These are phyloP conservation scores for Pseudozyma pruni DNA, from an alignment of 1,284 basidiomycete genomes.

Conservation along the genomic window DNA sequence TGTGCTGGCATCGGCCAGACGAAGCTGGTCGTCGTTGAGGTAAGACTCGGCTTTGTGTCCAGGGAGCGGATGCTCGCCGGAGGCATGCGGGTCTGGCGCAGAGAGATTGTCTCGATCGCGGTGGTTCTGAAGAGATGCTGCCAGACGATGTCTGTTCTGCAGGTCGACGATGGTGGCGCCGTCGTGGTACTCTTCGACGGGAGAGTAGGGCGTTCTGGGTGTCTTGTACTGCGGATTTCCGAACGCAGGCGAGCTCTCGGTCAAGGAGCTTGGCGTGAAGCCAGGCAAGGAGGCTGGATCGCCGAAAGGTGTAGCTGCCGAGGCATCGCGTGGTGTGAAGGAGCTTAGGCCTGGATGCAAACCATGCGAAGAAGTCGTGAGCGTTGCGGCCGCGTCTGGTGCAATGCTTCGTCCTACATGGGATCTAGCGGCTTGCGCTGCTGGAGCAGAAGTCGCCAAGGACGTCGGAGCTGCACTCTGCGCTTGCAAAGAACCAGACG, in stretches of 20 bases:
- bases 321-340: conserved; percentile 35
- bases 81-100: not conserved
- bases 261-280: conserved; percentile 60
- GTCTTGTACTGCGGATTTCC: conserved; percentile 52
- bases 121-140: conserved; percentile 9
- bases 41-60: conserved; percentile 4
- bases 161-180: conserved; percentile 36
- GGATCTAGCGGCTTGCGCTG: not conserved
- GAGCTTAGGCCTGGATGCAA: conserved; percentile 19
- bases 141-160: conserved; percentile 7
- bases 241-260: conserved; percentile 58
- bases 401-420: not conserved
- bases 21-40: conserved; percentile 14
- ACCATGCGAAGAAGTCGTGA: conserved; percentile 7
- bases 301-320: conserved; percentile 28
- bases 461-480: not conserved
- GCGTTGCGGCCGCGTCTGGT: conserved; percentile 1
- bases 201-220: conserved; percentile 58
- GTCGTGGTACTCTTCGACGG: conserved; percentile 51
- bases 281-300: conserved; percentile 60
- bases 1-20: conserved; percentile 28
- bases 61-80: not conserved
- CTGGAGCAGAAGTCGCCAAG: not conserved
- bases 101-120: conserved; percentile 10
- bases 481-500: conserved; percentile 11